Evolutionary conservation across 768 basidiomycete species (phyloP).

Genomic region (Podaxis carcinomalis): DNA sequence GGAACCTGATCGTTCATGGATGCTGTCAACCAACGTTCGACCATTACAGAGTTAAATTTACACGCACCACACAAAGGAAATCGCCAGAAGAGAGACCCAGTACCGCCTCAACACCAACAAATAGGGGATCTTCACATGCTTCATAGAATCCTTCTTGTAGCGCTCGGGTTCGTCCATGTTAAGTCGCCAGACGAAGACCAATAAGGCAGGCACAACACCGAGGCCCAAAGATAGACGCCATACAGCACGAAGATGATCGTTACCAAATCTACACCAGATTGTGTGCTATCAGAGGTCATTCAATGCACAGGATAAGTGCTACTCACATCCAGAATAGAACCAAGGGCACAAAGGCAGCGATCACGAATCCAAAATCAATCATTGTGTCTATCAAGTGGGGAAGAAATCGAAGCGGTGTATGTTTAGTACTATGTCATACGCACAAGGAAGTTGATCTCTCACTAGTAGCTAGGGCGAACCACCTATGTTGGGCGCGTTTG

Average conservation of each 20-base stretch:
- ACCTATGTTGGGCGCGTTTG: constrained; percentile 79
- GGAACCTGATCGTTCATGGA: constrained; percentile 40
- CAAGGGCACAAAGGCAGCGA: constrained; percentile 77
- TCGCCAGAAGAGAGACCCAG: constrained; percentile 66
- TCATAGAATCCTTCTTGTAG: constrained; percentile 80
- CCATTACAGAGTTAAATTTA: background rate
- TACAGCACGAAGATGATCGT: constrained; percentile 76
- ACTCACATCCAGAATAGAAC: constrained; percentile 86
- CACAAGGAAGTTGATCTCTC: constrained; percentile 19
- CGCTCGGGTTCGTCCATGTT: constrained; percentile 77
- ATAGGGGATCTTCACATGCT: constrained; percentile 69
- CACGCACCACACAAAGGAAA: constrained; percentile 72
- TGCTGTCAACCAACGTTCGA: background rate
- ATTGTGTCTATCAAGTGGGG: constrained; percentile 51
- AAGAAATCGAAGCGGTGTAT: background rate
- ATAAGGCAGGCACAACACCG: constrained; percentile 73
- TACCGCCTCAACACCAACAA: constrained; percentile 74
- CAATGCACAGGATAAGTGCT: background rate
- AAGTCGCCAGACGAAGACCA: constrained; percentile 85
- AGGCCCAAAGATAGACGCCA: constrained; percentile 88
- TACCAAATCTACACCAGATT: constrained; percentile 51
- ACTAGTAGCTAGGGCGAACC: constrained; percentile 91
- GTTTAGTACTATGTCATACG: background rate
- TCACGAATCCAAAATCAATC: constrained; percentile 83
- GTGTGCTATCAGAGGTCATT: background rate